These are phyloP conservation scores for Trichoderma koningii DNA, from an alignment of 2,329 filamentous ascomycete genomes.

Conservation along the genomic window DNA sequence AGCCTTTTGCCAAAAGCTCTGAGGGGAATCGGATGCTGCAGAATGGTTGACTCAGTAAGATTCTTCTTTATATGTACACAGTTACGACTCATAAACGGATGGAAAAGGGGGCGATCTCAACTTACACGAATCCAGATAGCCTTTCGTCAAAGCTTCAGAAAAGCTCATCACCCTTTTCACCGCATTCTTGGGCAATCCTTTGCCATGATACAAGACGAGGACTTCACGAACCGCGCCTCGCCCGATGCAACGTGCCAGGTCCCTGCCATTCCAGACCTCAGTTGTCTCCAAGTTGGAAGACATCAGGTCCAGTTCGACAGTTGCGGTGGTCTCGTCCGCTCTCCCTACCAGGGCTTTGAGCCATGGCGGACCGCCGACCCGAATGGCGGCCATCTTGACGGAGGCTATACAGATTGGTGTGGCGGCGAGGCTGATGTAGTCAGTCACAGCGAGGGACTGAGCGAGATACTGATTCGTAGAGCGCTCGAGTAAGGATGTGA, in stretches of 20 bases:
- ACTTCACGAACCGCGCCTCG: conserved; percentile 29
- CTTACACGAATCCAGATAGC: too few species aligned
- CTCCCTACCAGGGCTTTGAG: conserved; percentile 49
- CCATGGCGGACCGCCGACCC: conserved; percentile 47
- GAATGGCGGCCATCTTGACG: conserved; percentile 48
- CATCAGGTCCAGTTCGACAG: conserved; percentile 47
- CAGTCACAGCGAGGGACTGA: too few species aligned
- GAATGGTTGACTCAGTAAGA: too few species aligned
- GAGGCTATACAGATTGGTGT: too few species aligned
- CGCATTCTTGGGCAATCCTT: not conserved
- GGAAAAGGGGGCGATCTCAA: too few species aligned
- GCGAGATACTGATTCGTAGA: too few species aligned
- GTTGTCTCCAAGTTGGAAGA: conserved; percentile 51
- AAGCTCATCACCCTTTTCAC: not conserved
- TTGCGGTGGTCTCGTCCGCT: conserved; percentile 46
- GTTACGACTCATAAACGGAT: too few species aligned
- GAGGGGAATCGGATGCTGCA: too few species aligned
- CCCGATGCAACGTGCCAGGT: conserved; percentile 37
- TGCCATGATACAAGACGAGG: conserved; percentile 13
- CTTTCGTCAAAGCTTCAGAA: not conserved
- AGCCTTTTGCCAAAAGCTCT: not conserved
- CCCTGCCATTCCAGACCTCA: conserved; percentile 48
- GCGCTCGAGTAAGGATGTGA: too few species aligned
- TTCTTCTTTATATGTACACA: too few species aligned
- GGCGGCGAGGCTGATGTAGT: conserved; percentile 44